Conservation (phyloP, 192 early-diverging fungal genomes). For the Physocladia obscura region DNA sequence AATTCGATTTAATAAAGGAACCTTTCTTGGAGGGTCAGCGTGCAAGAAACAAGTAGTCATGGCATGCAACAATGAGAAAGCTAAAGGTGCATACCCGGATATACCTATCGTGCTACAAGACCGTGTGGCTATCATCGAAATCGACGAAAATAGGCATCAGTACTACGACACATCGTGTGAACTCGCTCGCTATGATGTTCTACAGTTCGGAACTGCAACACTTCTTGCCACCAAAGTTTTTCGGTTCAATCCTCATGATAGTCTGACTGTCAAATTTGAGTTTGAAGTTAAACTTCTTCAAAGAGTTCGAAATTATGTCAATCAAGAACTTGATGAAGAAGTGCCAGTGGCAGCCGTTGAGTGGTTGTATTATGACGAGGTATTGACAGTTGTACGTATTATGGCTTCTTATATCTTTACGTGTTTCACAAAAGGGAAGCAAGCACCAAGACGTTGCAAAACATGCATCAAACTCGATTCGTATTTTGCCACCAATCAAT, state of each 20-base stretch:
- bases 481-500: not conserved
- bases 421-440: not conserved
- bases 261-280: not conserved
- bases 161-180: not conserved
- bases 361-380: not conserved
- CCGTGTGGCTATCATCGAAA: not conserved
- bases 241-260: not conserved
- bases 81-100: not conserved
- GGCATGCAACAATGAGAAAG: not conserved
- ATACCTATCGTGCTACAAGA: not conserved
- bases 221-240: not conserved
- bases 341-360: not conserved
- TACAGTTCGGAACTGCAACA: not conserved
- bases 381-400: no score
- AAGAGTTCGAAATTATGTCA: not conserved
- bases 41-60: not conserved
- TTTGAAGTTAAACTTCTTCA: not conserved
- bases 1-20: not conserved
- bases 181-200: not conserved
- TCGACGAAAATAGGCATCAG: not conserved
- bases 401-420: no score
- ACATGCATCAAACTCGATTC: not conserved
- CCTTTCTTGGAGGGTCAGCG: not conserved
- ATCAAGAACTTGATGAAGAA: constrained; percentile 9
- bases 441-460: not conserved